Percentiles rank a stretch among this genome's conserved stretches.
Conservation (phyloP, 2,329 filamentous ascomycete species). For the Aspergillus aculeatinus region DNA sequence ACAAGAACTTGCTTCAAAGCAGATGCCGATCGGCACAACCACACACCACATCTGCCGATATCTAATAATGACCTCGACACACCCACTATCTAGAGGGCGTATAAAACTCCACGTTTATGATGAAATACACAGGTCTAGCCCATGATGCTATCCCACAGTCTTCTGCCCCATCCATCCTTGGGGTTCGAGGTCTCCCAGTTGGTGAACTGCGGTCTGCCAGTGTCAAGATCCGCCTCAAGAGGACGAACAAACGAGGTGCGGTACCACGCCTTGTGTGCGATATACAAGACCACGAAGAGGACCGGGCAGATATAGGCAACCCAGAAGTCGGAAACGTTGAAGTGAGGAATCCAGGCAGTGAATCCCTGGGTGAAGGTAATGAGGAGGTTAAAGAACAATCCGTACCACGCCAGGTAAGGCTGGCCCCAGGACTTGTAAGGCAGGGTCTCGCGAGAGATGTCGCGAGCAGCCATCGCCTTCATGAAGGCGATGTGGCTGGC, state of each 20-base stretch:
- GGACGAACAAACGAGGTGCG: conserved; percentile 37
- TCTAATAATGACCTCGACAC: neutral
- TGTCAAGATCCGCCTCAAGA: conserved; percentile 43
- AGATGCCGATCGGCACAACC: neutral
- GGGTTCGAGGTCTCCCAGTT: conserved; percentile 33
- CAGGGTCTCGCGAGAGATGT: conserved; percentile 56
- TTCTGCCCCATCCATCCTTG: conserved; percentile 23
- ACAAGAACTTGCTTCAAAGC: neutral
- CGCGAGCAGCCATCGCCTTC: conserved; percentile 56
- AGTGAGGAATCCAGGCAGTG: conserved; percentile 60
- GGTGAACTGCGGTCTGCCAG: conserved; percentile 32
- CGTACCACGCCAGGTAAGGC: conserved; percentile 64
- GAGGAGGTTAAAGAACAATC: conserved; percentile 62
- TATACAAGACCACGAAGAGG: conserved; percentile 58
- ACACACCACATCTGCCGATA: neutral
- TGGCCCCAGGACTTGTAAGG: conserved; percentile 62
- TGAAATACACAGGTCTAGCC: neutral
- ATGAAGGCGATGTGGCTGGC: conserved; percentile 64
- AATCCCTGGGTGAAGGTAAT: conserved; percentile 68
- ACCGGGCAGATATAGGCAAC: conserved; percentile 64
- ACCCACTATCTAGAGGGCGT: neutral
- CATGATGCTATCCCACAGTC: conserved; percentile 7
- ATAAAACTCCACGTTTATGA: neutral
- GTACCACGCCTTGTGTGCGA: conserved; percentile 56
- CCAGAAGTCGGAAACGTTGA: conserved; percentile 61